Conservation (phyloP, 768 basidiomycete genomes). For the Dentipellis sp. region DNA sequence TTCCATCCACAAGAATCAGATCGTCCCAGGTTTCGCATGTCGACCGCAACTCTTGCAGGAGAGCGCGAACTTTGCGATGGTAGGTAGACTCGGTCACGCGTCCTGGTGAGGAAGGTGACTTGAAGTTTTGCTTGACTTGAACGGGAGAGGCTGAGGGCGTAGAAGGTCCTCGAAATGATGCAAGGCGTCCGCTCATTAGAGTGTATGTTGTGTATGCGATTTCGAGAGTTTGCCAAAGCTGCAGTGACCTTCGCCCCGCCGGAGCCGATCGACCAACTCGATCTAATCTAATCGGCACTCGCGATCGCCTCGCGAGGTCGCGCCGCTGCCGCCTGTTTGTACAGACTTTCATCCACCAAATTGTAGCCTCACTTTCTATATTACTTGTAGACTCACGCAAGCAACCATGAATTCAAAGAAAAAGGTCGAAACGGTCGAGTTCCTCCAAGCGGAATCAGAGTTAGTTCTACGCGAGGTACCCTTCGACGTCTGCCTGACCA, state of each 20-base stretch:
- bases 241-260: too few species aligned
- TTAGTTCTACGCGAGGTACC: constrained; percentile 49
- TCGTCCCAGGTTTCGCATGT: constrained; percentile 76
- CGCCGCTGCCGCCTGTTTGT: too few species aligned
- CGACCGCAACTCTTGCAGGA: constrained; percentile 57
- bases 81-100: constrained; percentile 56
- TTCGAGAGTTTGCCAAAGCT: neutral
- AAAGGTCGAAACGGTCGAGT: neutral
- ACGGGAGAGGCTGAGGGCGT: constrained; percentile 65
- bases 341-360: neutral
- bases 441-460: constrained; percentile 29
- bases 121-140: constrained; percentile 27
- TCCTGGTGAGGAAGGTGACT: constrained; percentile 33
- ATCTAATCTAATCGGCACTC: too few species aligned
- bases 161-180: constrained; percentile 76
- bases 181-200: constrained; percentile 46
- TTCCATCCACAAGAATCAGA: constrained; percentile 68
- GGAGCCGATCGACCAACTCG: too few species aligned
- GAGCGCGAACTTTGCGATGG: constrained; percentile 67
- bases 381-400: too few species aligned
- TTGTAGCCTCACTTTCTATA: neutral
- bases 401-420: neutral
- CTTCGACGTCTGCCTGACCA: neutral
- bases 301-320: too few species aligned
- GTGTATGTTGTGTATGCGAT: neutral